phyloP scores from a whole-genome alignment of 2,329 filamentous ascomycete genomes.

The Pseudocercospora pini-densiflorae region DNA sequence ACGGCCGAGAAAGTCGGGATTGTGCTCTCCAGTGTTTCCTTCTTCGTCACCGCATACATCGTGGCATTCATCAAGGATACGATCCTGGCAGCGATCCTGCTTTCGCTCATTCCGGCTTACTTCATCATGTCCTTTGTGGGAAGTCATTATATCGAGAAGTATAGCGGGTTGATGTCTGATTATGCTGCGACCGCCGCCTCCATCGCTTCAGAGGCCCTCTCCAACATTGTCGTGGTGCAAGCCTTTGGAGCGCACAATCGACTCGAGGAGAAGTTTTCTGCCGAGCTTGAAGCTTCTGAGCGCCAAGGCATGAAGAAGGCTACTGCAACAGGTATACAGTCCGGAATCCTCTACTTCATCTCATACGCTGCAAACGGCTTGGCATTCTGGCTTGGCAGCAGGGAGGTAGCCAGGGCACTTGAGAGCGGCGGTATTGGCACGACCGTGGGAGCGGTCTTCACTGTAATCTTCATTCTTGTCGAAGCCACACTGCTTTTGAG shows the following conservation, averaged over 20 bases:
- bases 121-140: constrained; percentile 62
- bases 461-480: constrained; percentile 60
- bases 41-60: constrained; percentile 68
- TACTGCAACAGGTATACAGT: constrained; percentile 59
- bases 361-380: constrained; percentile 69
- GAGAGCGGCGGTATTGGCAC: neutral
- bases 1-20: constrained; percentile 74
- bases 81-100: constrained; percentile 65
- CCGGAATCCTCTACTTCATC: constrained; percentile 68
- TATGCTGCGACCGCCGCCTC: constrained; percentile 63
- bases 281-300: constrained; percentile 55
- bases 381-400: constrained; percentile 70
- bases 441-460: constrained; percentile 53
- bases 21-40: constrained; percentile 64
- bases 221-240: constrained; percentile 50
- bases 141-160: constrained; percentile 59
- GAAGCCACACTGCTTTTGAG: constrained; percentile 54
- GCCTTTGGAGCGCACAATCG: constrained; percentile 61
- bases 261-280: constrained; percentile 63
- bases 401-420: constrained; percentile 48
- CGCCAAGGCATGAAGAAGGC: constrained; percentile 63
- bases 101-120: constrained; percentile 66
- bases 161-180: constrained; percentile 54
- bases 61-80: constrained; percentile 69
- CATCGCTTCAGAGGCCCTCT: constrained; percentile 65